Evolutionary conservation across 257 asterid species (phyloP), one percentile per base, ranked within the genome.

Genomic region (Solanum pinnatisectum): DNA sequence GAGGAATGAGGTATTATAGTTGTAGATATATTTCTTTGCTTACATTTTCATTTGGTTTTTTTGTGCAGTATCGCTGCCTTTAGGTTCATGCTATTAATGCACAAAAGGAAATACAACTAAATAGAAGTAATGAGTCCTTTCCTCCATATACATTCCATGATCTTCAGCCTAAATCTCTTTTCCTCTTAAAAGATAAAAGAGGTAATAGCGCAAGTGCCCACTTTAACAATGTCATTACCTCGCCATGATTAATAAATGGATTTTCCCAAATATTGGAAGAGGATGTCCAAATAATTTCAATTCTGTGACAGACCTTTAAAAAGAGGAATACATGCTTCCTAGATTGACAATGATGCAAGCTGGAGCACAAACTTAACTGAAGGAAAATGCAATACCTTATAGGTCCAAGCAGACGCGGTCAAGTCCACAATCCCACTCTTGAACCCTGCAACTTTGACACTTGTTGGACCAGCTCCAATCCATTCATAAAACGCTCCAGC

Each of bases 401-500:
- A 93, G 87, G 92, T 89, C 99, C 99, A 96, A 59, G 91, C 89
- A 90, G 87, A 87, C n/a, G 84, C 84, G 84, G 99, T 92, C 92
- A 96, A 91, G 90, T 96, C 94, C 35, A 95, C 73, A 14, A 93
- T 92, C 87, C 94, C 95, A 84, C 90, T 95, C 90, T 92, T 92
- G 88, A 92, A 89, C 88, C 98, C 98, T 86, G 85, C 90, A 91
- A 96, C 91, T 89, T 86, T 94, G 92, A 95, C 96, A 87, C 90
- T 93, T 42, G 92, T 94, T 73, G 95, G 98, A 92, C 98, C 98
- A 30, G 99, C 98, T 88, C 98, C 98, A 87, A 92, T 72, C 96
- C 96, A 95, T 89, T 96, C 99, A 91, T 95, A 96, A 65, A 93
- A 94, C 30, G 98, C 83, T 90, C 99, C 99, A 87, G 99, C 99